Evolutionary conservation across 2,329 filamentous ascomycete species (phyloP).

Genomic region (Pseudocercospora fijiensis): DNA sequence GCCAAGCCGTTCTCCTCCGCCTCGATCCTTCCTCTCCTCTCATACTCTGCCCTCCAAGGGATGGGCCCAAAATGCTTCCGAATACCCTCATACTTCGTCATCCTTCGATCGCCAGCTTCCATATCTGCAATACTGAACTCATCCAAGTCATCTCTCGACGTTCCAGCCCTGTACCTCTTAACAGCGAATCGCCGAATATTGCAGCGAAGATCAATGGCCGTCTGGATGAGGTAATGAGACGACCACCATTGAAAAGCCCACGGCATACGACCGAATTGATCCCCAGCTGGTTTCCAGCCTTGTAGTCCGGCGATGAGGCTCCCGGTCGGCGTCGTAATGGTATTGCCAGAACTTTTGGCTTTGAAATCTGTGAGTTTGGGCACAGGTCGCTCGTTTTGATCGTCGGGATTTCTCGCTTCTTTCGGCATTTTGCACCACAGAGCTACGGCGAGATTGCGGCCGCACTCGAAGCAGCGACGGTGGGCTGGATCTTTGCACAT

Average conservation of each 20-base stretch:
- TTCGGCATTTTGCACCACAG: conserved; percentile 3
- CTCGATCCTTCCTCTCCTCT: neutral
- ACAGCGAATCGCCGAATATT: neutral
- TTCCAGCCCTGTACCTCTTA: neutral
- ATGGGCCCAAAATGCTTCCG: neutral
- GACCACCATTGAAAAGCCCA: conserved; percentile 1
- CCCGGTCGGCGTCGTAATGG: neutral
- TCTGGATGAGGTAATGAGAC: neutral
- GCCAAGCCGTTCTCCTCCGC: neutral
- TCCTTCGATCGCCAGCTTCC: neutral
- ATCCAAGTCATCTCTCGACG: neutral
- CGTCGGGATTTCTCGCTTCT: neutral
- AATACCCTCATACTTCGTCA: neutral
- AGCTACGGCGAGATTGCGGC: conserved; percentile 13
- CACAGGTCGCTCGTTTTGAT: neutral
- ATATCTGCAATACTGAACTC: neutral
- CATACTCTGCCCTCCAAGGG: conserved; percentile 8
- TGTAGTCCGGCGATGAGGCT: neutral
- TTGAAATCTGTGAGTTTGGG: neutral
- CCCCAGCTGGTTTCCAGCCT: neutral
- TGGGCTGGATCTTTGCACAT: conserved; percentile 17
- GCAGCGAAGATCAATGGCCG: conserved; percentile 2
- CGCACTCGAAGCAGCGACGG: conserved; percentile 18
- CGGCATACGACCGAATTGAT: neutral
- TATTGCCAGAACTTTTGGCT: neutral